Evolutionary conservation across 2,329 filamentous ascomycete genomes (phyloP).

Genomic region (Ophiocordyceps sinensis): DNA sequence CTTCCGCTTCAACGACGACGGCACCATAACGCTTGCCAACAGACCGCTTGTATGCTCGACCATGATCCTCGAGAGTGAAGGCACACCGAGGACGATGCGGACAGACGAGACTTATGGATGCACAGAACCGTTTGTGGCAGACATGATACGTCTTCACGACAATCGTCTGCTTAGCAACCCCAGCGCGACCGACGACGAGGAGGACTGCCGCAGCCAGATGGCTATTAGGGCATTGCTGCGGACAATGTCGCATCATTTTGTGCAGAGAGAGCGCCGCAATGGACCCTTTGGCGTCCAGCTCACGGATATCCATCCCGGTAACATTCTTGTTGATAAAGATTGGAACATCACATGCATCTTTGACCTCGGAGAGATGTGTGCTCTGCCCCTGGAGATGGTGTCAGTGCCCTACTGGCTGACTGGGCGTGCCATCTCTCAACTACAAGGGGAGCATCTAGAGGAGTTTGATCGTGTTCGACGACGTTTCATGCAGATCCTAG

Average conservation of each 20-base stretch:
- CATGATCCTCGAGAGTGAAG: conserved; percentile 1
- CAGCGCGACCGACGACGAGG: conserved; percentile 1
- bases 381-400: conserved; percentile 15
- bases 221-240: background rate
- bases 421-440: background rate
- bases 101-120: background rate
- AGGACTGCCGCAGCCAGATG: background rate
- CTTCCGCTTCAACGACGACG: conserved; percentile 1
- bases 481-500: background rate
- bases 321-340: conserved; percentile 17
- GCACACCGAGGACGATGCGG: conserved; percentile 1
- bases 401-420: conserved; percentile 14
- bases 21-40: background rate
- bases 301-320: conserved; percentile 16
- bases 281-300: conserved; percentile 14
- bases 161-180: conserved; percentile 1
- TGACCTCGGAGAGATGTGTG: conserved; percentile 18
- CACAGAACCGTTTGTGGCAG: background rate
- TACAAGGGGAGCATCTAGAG: background rate
- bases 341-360: conserved; percentile 18
- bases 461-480: background rate
- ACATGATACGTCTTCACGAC: background rate
- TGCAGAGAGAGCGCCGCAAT: conserved; percentile 3
- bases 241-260: background rate
- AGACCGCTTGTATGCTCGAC: background rate